Conservation (phyloP, 192 early-diverging fungal genomes). For the Coemansia sp. region DNA sequence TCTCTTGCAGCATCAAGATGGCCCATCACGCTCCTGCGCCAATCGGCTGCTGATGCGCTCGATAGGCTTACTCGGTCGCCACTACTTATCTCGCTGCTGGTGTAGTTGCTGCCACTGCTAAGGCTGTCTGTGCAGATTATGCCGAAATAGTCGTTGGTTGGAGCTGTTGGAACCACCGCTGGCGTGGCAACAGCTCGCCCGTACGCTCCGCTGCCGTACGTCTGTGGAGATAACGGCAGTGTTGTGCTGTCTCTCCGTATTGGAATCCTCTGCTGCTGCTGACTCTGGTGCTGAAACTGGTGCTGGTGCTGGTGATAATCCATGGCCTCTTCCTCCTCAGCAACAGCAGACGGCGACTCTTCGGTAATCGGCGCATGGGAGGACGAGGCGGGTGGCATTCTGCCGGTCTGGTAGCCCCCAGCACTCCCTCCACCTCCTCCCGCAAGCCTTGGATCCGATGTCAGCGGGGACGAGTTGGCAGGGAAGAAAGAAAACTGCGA, state of each 20-base stretch:
- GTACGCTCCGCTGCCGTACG: not conserved
- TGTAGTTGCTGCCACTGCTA: conserved; percentile 13
- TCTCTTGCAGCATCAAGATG: conserved; percentile 19
- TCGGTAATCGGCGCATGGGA: conserved; percentile 24
- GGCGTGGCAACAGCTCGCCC: conserved; percentile 1
- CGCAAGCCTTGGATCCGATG: not conserved
- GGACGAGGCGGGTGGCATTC: not conserved
- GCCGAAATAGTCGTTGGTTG: conserved; percentile 40
- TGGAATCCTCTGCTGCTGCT: not conserved
- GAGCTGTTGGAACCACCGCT: conserved; percentile 7
- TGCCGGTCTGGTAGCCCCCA: no score
- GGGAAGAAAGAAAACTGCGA: conserved; percentile 10
- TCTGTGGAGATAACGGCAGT: conserved; percentile 14
- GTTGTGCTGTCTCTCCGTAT: not conserved
- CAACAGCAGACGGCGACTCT: conserved; percentile 11
- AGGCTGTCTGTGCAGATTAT: not conserved
- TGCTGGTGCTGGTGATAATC: not conserved
- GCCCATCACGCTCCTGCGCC: conserved; percentile 37
- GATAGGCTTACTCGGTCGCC: conserved; percentile 7
- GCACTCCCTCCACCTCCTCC: not conserved
- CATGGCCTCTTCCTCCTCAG: conserved; percentile 8
- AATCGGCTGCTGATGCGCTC: conserved; percentile 22
- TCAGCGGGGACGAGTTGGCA: conserved; percentile 21
- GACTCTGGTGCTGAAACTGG: not conserved
- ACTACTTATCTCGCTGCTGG: not conserved